Evolutionary conservation across 1,139 yeast genomes (phyloP).

Genomic region (Wickerhamiella infanticola): DNA sequence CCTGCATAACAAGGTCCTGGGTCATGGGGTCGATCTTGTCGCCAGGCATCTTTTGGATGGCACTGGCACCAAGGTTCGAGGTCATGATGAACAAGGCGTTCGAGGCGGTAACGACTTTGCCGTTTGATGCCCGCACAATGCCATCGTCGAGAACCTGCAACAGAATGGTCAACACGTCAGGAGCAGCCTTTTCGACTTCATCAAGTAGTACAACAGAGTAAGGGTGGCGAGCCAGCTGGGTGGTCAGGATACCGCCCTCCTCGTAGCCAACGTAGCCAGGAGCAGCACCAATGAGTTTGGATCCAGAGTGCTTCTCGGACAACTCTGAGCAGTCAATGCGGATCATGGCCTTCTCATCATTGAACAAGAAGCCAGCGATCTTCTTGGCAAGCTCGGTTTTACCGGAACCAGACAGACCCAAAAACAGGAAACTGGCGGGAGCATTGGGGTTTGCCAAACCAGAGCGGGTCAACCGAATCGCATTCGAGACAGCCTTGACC

Average conservation of each 20-base stretch:
- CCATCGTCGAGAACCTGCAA: slow-evolving; percentile 94
- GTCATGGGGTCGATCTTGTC: slow-evolving; percentile 41
- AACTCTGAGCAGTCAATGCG: slow-evolving; percentile 96
- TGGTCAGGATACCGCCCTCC: slow-evolving; percentile 93
- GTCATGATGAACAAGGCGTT: slow-evolving; percentile 92
- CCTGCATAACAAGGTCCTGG: slow-evolving; percentile 61
- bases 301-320: slow-evolving; percentile 88
- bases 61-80: slow-evolving; percentile 91
- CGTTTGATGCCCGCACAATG: slow-evolving; percentile 84
- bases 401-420: slow-evolving; percentile 96
- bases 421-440: slow-evolving; percentile 87
- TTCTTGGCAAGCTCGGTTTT: slow-evolving; percentile 96
- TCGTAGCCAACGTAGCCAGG: slow-evolving; percentile 98
- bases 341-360: slow-evolving; percentile 91
- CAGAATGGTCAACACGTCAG: slow-evolving; percentile 84
- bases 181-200: slow-evolving; percentile 98
- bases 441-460: slow-evolving; percentile 92
- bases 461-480: slow-evolving; percentile 85
- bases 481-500: slow-evolving; percentile 89
- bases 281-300: slow-evolving; percentile 90
- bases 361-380: slow-evolving; percentile 86
- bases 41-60: slow-evolving; percentile 51
- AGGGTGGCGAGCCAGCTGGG: slow-evolving; percentile 79
- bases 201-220: slow-evolving; percentile 90
- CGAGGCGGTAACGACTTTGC: slow-evolving; percentile 83